phyloP scores from a whole-genome alignment of 768 basidiomycete genomes.

The Punctularia strigosozonata region DNA sequence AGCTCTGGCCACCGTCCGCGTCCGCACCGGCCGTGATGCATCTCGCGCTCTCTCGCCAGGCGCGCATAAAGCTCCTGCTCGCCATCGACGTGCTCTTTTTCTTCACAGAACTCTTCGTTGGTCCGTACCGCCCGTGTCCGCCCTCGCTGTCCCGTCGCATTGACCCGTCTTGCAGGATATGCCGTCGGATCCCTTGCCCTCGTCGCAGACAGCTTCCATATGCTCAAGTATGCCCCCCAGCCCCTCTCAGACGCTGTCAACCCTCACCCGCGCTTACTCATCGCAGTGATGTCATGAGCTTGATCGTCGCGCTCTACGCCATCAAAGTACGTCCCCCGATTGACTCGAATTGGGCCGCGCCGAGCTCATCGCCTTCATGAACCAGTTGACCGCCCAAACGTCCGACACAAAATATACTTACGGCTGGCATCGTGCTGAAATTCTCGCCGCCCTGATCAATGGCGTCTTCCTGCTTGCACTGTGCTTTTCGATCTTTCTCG shows the following conservation, averaged over 20 bases:
- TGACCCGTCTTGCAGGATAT: conserved; percentile 47
- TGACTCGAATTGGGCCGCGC: conserved; percentile 4
- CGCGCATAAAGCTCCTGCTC: conserved; percentile 65
- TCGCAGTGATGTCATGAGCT: conserved; percentile 87
- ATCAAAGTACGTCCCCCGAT: conserved; percentile 45
- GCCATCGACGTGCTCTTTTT: conserved; percentile 83
- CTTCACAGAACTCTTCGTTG: conserved; percentile 73
- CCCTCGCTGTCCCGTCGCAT: conserved; percentile 6
- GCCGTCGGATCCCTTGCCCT: conserved; percentile 92
- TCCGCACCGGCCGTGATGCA: conserved; percentile 3
- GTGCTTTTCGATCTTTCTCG: conserved; percentile 90
- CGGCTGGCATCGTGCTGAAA: conserved; percentile 98
- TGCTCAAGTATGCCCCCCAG: conserved; percentile 72
- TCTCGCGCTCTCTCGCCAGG: conserved; percentile 46
- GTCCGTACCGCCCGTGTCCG: conserved; percentile 23
- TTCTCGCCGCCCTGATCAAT: conserved; percentile 89
- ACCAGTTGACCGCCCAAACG: conserved; percentile 51
- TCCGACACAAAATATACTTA: conserved; percentile 80
- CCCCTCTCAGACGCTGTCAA: conserved; percentile 1
- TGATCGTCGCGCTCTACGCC: conserved; percentile 91
- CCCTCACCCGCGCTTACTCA: conserved; percentile 8
- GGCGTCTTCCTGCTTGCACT: conserved; percentile 95
- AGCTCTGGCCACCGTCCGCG: conserved; percentile 5
- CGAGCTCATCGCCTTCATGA: conserved; percentile 3
- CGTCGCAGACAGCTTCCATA: conserved; percentile 95